phyloP scores from a whole-genome alignment of 208 protist genomes.

The Crithidia sp. region DNA sequence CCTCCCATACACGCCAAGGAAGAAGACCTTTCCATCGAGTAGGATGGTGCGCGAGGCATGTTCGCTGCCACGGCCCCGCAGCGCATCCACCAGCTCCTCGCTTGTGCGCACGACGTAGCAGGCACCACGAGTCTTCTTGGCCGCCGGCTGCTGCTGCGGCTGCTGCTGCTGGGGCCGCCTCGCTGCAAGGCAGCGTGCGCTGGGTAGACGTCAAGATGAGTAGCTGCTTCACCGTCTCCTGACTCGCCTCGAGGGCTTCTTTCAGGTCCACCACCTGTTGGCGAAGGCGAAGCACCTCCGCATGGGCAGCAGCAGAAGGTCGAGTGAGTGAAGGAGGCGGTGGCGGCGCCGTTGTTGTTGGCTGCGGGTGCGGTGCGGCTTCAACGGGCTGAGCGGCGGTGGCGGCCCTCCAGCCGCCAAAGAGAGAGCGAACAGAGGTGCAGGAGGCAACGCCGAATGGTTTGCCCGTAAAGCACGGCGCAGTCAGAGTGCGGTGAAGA shows the following conservation, averaged over 20 bases:
- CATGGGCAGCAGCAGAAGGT: background rate
- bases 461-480: background rate
- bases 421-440: background rate
- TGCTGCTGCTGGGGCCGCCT: background rate
- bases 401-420: background rate
- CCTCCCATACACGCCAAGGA: conserved; percentile 32
- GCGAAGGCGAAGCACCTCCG: conserved; percentile 13
- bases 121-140: conserved; percentile 39
- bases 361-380: background rate
- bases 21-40: conserved; percentile 45
- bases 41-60: conserved; percentile 50
- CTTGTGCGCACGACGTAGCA: conserved; percentile 56
- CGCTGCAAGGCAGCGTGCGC: background rate
- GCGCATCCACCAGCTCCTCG: conserved; percentile 43
- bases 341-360: background rate
- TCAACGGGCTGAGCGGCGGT: too few species aligned
- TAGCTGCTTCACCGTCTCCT: conserved; percentile 36
- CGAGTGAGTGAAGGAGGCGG: background rate
- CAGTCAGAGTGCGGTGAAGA: background rate
- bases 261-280: conserved; percentile 32
- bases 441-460: background rate
- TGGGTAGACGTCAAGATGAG: conserved; percentile 7
- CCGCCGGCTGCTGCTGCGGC: background rate
- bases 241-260: conserved; percentile 29
- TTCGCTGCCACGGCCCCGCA: conserved; percentile 50